These are phyloP conservation scores for Hordeum pubiflorum DNA, from an alignment of 202 grass and related monocot species.

Conservation along the genomic window DNA sequence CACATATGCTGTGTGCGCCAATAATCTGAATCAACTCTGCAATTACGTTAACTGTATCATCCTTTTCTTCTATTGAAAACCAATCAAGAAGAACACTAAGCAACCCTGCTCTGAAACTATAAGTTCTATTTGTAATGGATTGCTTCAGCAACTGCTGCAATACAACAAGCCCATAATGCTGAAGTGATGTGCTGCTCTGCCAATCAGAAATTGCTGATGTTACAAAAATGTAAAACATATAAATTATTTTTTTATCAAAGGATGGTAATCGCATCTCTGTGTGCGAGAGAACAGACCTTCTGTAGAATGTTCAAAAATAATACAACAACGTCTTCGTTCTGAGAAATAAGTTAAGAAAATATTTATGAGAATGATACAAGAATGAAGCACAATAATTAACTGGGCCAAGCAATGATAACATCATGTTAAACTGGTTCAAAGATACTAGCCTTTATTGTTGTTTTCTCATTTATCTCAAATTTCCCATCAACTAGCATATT, in stretches of 20 bases:
- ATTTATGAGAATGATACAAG: conserved; percentile 22
- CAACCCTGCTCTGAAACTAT: conserved; percentile 60
- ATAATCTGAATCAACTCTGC: conserved; percentile 61
- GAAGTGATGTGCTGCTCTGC: conserved; percentile 62
- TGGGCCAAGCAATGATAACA: neutral
- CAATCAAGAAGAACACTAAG: conserved; percentile 72
- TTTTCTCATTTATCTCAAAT: conserved; percentile 57
- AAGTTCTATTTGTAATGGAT: conserved; percentile 63
- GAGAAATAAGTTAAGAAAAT: conserved; percentile 30
- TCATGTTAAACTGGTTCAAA: neutral
- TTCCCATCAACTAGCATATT: conserved; percentile 70
- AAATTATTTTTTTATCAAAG: conserved; percentile 2
- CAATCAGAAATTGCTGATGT: conserved; percentile 30
- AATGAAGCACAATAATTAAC: neutral
- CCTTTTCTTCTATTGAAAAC: conserved; percentile 50
- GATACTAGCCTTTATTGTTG: conserved; percentile 55
- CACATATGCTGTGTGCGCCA: conserved; percentile 71
- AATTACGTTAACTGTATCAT: conserved; percentile 50
- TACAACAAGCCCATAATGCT: conserved; percentile 60
- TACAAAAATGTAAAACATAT: conserved; percentile 22
- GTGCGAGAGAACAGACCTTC: conserved; percentile 34
- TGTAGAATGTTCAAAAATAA: conserved; percentile 58
- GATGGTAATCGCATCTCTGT: neutral
- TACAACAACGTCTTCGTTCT: conserved; percentile 76
- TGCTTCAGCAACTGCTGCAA: conserved; percentile 58